Evolutionary conservation across 2,329 filamentous ascomycete species (phyloP), one percentile per base, ranked within the genome.

Genomic region (Pseudovirgaria hyperparasitica): DNA sequence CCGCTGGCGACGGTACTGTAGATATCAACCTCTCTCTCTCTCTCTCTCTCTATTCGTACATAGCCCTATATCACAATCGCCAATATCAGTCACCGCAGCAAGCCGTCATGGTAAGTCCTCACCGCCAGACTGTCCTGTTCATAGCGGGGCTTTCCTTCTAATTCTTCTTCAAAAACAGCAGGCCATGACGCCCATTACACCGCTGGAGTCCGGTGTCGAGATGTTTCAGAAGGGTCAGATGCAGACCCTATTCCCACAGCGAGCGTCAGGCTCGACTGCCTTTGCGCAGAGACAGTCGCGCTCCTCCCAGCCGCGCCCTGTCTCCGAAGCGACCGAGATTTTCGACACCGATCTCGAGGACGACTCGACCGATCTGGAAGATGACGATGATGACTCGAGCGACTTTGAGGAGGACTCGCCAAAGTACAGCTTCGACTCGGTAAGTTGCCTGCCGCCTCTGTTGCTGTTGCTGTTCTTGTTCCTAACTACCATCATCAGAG

Each of bases 281-380:
- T n/a, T n/a, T n/a, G n/a, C n/a, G n/a, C n/a, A n/a, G n/a, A n/a
- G n/a, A n/a, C n/a, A n/a, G n/a, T n/a, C n/a, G n/a, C 43, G 53
- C 10, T 52, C 53, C 16, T 50, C 48, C 28, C 38, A 62, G 54
- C 58, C 60, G 29, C 65, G 77, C 32, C 78, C 79, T 20, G 52
- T 70, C 19, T 86, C 81, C 19, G 66, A 80, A 33, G 70, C 76
- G 22, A 87, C 80, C 13, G 77, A 85, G 43, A 78, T 84, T 38
- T 75, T 77, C 47, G 81, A 85, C 43, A 82, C 79, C 21, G 81
- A 87, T 28, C 63, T 67, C 33, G 81, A 85, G 37, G 75, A 80
- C 25, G 55, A 60, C 23, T 50, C 66, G 31, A 73, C 75, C 42
- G 72, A 78, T 22, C 60, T 59, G 26, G 59, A 57, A 27, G 45